Evolutionary conservation across 495 filamentous ascomycete species (phyloP), one percentile per base, ranked within the genome.

Genomic region (Lophiostoma macrostomum): DNA sequence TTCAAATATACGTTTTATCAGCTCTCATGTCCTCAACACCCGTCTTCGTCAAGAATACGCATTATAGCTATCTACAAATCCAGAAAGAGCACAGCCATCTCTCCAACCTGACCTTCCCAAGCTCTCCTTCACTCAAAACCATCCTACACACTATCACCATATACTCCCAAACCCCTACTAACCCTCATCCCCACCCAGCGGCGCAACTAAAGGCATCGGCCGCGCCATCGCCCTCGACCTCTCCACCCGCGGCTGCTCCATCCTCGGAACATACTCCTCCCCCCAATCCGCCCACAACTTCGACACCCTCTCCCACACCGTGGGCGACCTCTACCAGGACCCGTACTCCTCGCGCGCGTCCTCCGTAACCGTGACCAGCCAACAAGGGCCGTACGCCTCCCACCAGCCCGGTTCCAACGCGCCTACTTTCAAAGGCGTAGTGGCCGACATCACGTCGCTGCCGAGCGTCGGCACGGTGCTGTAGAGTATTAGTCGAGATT

Each of bases 201-300:
- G 62, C n/a, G 62, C 57, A 39, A 58, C 52, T 4, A 58, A 62
- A 65, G 63, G 63, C 34, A 65, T 65, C 29, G 63, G 63, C 19
- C 59, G 63, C 6, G 54, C 63, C 39, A 65, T 60, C 11, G 63
- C 58, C 31, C 59, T 65, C 27, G 35, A 59, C 23, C 55, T 63
- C 19, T 37, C 54, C 20, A 46, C 53, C 30, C 59, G 59, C 31
- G 63, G 63, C 14, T 23, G 25, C 46, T 63, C 58, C 12, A 43
- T 65, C 23, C 42, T 65, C 13, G 62, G 57, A 1, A 65, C 62
- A 29, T 65, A 61, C 40, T 61, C 62, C 39, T 50, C 48, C 53
- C 41, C 58, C 12, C n/a, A 53, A 46, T 58, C 62, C 20, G 52
- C 58, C 2, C 58, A 58, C 36, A 55, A 46, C 34, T 57, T 65